A percentile compares a stretch with the other conserved stretches of the same genome.
These are phyloP conservation scores for Capsella bursapastoris DNA, from an alignment of 345 rosid species.

Conservation along the genomic window DNA sequence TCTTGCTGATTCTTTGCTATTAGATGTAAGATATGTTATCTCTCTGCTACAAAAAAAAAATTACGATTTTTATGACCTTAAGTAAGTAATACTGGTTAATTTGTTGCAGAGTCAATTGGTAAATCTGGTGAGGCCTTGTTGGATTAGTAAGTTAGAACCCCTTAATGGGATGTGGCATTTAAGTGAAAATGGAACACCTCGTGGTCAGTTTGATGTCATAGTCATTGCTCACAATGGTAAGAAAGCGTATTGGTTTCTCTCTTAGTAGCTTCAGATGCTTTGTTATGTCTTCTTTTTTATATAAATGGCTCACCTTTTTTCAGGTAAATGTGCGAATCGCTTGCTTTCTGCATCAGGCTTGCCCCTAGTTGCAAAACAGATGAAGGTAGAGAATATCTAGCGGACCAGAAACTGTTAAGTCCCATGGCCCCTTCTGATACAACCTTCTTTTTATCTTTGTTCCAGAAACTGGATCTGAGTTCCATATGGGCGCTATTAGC, in stretches of 20 bases:
- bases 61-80: background rate
- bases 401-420: background rate
- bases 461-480: conserved; percentile 72
- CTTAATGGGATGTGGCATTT: conserved; percentile 92
- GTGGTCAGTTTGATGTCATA: conserved; percentile 75
- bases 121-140: conserved; percentile 85
- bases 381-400: conserved; percentile 64
- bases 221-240: conserved; percentile 97
- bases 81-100: conserved; percentile 19
- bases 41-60: background rate
- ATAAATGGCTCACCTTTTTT: conserved; percentile 21
- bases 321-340: conserved; percentile 95
- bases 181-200: conserved; percentile 80
- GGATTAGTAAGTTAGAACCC: conserved; percentile 88
- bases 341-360: conserved; percentile 87
- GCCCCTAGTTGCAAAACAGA: conserved; percentile 84
- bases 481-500: conserved; percentile 93
- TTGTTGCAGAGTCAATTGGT: conserved; percentile 66
- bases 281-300: background rate
- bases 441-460: conserved; percentile 10
- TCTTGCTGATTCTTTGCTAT: conserved; percentile 76
- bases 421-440: conserved; percentile 13
- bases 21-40: conserved; percentile 51
- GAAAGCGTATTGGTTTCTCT: background rate
- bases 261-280: conserved; percentile 18